Conservation (phyloP, 225 moss, liverwort and hornwort species). For the Lunularia cruciata region DNA sequence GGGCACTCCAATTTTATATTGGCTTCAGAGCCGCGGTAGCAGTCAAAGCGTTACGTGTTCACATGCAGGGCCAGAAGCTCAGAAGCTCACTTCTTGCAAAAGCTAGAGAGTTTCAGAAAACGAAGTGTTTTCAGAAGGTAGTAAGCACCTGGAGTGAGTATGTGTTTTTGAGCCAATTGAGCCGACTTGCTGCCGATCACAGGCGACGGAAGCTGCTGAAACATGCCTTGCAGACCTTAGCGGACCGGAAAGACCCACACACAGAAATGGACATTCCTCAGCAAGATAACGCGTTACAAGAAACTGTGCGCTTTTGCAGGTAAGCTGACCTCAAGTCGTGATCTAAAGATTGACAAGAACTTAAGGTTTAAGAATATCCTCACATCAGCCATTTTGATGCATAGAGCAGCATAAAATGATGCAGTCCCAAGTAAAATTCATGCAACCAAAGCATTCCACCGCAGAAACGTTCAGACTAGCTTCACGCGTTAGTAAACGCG, state of each 20-base stretch:
- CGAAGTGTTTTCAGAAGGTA: conserved; percentile 22
- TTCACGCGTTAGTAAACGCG: no score
- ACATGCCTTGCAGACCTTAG: conserved; percentile 24
- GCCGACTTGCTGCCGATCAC: conserved; percentile 32
- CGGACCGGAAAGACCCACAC: conserved; percentile 26
- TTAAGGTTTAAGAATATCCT: no score
- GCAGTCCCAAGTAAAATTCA: no score
- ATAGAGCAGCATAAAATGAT: no score
- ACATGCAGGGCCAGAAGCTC: conserved; percentile 35
- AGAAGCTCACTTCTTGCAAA: conserved; percentile 34
- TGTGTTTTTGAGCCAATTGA: conserved; percentile 27
- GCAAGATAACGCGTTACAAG: conserved; percentile 6
- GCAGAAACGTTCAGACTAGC: no score
- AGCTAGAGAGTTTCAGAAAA: conserved; percentile 30
- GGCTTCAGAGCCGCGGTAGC: conserved; percentile 30
- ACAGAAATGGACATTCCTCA: conserved; percentile 10
- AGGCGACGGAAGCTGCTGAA: conserved; percentile 35
- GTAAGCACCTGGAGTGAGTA: conserved; percentile 31
- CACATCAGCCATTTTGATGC: no score
- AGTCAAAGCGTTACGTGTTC: conserved; percentile 35
- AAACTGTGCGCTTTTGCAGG: conserved; percentile 21
- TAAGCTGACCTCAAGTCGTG: not conserved
- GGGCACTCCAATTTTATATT: conserved; percentile 36
- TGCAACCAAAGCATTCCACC: no score
- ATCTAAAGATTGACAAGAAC: no score